Evolutionary conservation across 1,139 yeast genomes (phyloP).

Genomic region (Zhuliangozyma blackwelliae): DNA sequence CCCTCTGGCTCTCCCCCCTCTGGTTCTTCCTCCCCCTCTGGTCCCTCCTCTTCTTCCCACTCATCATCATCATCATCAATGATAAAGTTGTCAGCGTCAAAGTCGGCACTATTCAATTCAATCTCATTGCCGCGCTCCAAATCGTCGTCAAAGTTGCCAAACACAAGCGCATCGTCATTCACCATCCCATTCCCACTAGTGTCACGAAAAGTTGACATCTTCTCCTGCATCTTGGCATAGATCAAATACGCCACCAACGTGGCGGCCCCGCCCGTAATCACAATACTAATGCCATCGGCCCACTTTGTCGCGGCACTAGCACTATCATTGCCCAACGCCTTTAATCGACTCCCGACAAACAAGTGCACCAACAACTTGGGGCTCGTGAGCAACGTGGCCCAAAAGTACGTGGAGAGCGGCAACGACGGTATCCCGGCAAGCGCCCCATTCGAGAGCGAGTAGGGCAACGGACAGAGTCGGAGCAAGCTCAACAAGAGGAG

Average conservation of each 20-base stretch:
- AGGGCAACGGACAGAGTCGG: slow-evolving; percentile 88
- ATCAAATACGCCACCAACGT: slow-evolving; percentile 65
- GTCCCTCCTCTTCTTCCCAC: background rate
- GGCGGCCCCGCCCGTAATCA: slow-evolving; percentile 55
- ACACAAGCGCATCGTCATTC: slow-evolving; percentile 30
- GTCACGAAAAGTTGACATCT: slow-evolving; percentile 24
- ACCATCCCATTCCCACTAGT: slow-evolving; percentile 5
- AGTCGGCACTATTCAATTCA: slow-evolving; percentile 31
- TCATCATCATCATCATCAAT: slow-evolving; percentile 27
- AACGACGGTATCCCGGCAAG: slow-evolving; percentile 81
- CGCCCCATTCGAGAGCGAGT: slow-evolving; percentile 89
- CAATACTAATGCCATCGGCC: slow-evolving; percentile 60
- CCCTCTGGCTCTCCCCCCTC: too few species aligned
- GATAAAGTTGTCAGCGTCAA: slow-evolving; percentile 35
- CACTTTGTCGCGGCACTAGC: slow-evolving; percentile 49
- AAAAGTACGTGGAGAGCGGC: slow-evolving; percentile 53
- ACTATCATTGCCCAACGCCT: slow-evolving; percentile 58
- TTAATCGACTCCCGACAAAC: slow-evolving; percentile 76
- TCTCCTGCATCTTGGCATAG: slow-evolving; percentile 55
- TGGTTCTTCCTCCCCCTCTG: background rate
- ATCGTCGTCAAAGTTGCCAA: slow-evolving; percentile 41
- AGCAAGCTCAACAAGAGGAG: slow-evolving; percentile 65
- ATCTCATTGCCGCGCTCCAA: slow-evolving; percentile 22
- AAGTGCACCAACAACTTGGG: slow-evolving; percentile 78
- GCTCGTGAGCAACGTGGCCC: slow-evolving; percentile 71